Base-by-base conservation (phyloP, 1,139 yeast genomes). In the Debaryomycetaceae sp. region DNA sequence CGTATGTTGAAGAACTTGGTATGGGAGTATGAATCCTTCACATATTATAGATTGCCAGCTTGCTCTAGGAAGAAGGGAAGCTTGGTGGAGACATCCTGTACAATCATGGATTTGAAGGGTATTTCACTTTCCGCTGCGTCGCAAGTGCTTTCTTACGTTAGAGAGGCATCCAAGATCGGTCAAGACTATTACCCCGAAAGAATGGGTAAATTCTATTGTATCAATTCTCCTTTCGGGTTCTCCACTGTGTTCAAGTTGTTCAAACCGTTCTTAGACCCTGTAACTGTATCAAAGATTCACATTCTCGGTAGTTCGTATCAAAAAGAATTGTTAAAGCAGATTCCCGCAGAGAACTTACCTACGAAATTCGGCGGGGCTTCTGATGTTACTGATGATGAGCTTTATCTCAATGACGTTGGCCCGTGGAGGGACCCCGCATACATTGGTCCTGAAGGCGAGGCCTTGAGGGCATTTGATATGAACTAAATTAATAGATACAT, bases 151-250 rank as follows among this genome's bases (percentile, higher is more conserved):
- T 75, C 84, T 18, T 92, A 91, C 65, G 95, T 92, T 41, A 81
- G 83, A 61, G 96, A 89, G 65, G 97, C 98, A 19, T 87, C 96
- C 16, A 72, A 78, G 55, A 88, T 92, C 58, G 97, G 98, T 47
- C 98, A 92, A 70, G 88, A 92, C 72, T 92, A 86, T 67, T 92
- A 92, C 64, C 98, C 98, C n/a, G 98, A 92, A 73, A 85, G 98
- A 68, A 91, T 92, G 98, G 98, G 98, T 57, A 89, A 88, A 67
- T 92, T 92, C 61, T 92, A 88, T 69, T 73, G 91, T 57, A 87
- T 92, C 67, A 92, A 92, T 61, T 96, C 98, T 2, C 98, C 98
- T 47, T 92, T 89, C 63, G 98, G 98, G 5, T 92, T 92, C 68
- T 82, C 96, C 31, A 83, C 97, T 36, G 98, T 95, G 30, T 92